Base-by-base conservation (phyloP, 2,329 filamentous ascomycete genomes). In the Neofusicoccum parvum region DNA sequence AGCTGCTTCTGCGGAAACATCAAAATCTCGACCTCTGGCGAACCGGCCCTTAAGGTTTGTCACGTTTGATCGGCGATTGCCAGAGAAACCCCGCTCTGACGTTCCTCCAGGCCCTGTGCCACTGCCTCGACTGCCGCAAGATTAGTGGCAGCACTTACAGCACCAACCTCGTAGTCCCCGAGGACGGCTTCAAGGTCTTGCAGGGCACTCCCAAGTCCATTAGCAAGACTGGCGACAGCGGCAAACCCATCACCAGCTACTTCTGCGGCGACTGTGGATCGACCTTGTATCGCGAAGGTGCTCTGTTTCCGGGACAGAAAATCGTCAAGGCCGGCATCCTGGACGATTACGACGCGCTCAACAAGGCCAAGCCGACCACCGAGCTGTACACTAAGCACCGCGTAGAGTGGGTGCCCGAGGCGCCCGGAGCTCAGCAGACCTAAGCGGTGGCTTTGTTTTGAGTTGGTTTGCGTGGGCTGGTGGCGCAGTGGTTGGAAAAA, bases 41-140 rank as follows among this genome's bases (percentile, higher is more conserved):
- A 86, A 49, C 78, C 80, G 1, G 71, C 74, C 20, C 5, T 10
- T 14, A 39, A 43, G 54, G 64, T 65, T 14, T 51, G 64, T 46
- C 23, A n/a, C 23, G 14, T 51, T 11, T 20, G 14, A 10, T 10
- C n/a, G 23, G 32, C 45, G 37, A 15, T 27, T 15, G 15, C 27
- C 27, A 41, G 23, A 34, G 23, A n/a, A 27, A 37, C 12, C 4
- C 32, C 41, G 39, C 39, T 54, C 56, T 34, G 5, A 15, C 17
- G 17, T 32, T 15, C 45, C 5, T 17, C 3, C n/a, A 65, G 64
- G 54, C 54, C 15, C 17, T 41, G 7, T 65, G 64, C 77, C 85
- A 88, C 74, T 88, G 86, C 71, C 67, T 75, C 15, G 85, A 86
- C 72, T 87, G 85, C 74, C 81, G 81, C 51, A 88, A 88, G 76